Evolutionary conservation across 768 basidiomycete genomes (phyloP).

Genomic region (Xerocomus brunneocitrinus): DNA sequence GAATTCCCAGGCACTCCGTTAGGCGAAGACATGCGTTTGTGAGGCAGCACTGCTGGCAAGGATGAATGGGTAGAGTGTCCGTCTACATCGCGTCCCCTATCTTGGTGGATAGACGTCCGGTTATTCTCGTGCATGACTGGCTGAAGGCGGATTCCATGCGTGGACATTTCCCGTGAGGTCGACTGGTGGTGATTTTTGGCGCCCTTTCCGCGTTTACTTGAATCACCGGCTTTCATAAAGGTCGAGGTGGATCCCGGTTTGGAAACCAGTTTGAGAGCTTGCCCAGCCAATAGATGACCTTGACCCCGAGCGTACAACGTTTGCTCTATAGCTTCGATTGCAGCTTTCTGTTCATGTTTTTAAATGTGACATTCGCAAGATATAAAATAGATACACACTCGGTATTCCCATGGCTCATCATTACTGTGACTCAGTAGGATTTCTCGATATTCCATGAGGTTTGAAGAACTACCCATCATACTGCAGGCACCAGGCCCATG

Average conservation of each 20-base stretch:
- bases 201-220: not conserved
- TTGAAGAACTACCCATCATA: constrained; percentile 63
- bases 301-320: constrained; percentile 54
- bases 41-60: constrained; percentile 15
- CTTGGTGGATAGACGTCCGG: not conserved
- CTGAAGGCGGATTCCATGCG: not conserved
- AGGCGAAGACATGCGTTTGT: constrained; percentile 37
- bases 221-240: constrained; percentile 10
- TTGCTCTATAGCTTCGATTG: constrained; percentile 67
- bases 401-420: constrained; percentile 61
- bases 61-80: not conserved
- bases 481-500: constrained; percentile 52
- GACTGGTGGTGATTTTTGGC: not conserved
- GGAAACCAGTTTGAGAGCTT: constrained; percentile 56
- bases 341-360: constrained; percentile 44
- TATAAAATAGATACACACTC: constrained; percentile 40
- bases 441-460: constrained; percentile 64
- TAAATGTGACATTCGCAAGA: constrained; percentile 6
- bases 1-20: constrained; percentile 19
- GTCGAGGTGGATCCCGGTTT: constrained; percentile 19
- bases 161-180: constrained; percentile 2
- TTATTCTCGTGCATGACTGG: not conserved
- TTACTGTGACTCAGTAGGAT: constrained; percentile 61
- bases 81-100: not conserved
- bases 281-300: constrained; percentile 51